phyloP scores from a whole-genome alignment of 805 yeast genomes.

The Zygosaccharomyces bisporus region DNA sequence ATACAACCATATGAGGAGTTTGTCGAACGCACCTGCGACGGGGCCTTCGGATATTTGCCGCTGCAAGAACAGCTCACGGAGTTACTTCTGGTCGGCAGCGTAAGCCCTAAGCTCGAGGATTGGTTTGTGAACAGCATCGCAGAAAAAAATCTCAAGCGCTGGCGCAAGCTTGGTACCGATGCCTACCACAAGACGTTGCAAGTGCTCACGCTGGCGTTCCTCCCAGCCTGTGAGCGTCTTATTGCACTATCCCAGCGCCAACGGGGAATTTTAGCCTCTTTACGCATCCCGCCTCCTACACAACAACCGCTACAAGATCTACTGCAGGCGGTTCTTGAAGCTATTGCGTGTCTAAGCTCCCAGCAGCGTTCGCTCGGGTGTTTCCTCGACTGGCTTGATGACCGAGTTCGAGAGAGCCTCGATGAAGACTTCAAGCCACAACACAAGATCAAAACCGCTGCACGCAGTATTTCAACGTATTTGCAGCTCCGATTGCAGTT shows the following conservation, averaged over 20 bases:
- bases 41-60: slow-evolving; percentile 15
- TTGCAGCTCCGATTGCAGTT: slow-evolving; percentile 5
- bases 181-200: slow-evolving; percentile 50
- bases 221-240: slow-evolving; percentile 55
- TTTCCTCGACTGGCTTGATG: slow-evolving; percentile 25
- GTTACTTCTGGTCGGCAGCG: slow-evolving; percentile 21
- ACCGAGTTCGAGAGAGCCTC: slow-evolving; percentile 18
- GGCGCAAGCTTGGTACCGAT: slow-evolving; percentile 48
- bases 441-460: slow-evolving; percentile 3
- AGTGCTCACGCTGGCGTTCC: slow-evolving; percentile 44
- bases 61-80: slow-evolving; percentile 31
- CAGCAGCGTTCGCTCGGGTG: slow-evolving; percentile 15
- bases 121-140: slow-evolving; percentile 66
- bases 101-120: slow-evolving; percentile 23
- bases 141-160: slow-evolving; percentile 57
- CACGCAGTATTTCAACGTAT: slow-evolving; percentile 1
- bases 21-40: slow-evolving; percentile 17
- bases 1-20: slow-evolving; percentile 24
- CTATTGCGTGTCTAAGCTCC: slow-evolving; percentile 14
- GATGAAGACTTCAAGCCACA: slow-evolving; percentile 23
- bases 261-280: slow-evolving; percentile 13
- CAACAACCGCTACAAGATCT: slow-evolving; percentile 11
- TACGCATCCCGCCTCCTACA: slow-evolving; percentile 4
- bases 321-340: slow-evolving; percentile 12
- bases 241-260: slow-evolving; percentile 37